phyloP scores from a whole-genome alignment of 2,329 filamentous ascomycete species.

The Pseudohalonectria lignicola region DNA sequence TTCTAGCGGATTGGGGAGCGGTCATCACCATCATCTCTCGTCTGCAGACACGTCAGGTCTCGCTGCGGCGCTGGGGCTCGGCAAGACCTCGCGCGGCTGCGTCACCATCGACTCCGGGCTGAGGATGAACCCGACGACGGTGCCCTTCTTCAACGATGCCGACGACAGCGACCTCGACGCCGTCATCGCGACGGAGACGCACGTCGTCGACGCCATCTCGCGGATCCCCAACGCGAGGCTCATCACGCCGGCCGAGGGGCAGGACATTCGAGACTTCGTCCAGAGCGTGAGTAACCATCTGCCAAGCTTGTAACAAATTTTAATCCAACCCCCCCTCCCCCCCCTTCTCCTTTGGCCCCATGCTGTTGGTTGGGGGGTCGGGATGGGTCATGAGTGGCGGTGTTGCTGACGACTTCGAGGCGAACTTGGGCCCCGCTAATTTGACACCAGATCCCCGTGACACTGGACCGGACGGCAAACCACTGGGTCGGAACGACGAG shows the following conservation, averaged over 20 bases:
- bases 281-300: not conserved
- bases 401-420: constrained; percentile 26
- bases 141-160: not conserved
- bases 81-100: not conserved
- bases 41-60: constrained; percentile 25
- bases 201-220: not conserved
- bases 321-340: too few species aligned
- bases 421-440: too few species aligned
- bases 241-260: not conserved
- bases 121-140: not conserved
- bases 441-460: constrained; percentile 24
- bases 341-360: too few species aligned
- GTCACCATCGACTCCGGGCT: not conserved
- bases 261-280: not conserved
- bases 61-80: not conserved
- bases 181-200: not conserved
- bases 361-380: too few species aligned
- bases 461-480: constrained; percentile 11
- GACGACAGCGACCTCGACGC: not conserved
- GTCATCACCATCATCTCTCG: too few species aligned
- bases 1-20: too few species aligned
- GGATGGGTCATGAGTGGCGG: too few species aligned
- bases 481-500: constrained; percentile 9
- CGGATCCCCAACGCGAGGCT: not conserved
- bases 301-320: too few species aligned